Conservation (phyloP, 148 eudicot genomes). For the Oxyria digyna region DNA sequence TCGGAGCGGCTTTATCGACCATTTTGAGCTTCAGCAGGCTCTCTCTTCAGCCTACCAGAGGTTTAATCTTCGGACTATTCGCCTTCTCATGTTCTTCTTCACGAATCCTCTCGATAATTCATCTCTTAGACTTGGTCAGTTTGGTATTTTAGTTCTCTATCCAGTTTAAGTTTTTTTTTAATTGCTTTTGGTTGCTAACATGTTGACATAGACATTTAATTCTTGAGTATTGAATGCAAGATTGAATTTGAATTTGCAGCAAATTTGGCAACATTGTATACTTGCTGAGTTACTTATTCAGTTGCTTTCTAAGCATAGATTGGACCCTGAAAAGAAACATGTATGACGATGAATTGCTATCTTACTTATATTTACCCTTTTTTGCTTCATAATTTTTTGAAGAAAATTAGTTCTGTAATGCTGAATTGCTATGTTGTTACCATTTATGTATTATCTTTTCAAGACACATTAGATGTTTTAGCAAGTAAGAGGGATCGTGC, state of each 20-base stretch:
- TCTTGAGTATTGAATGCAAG: neutral
- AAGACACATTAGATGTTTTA: too few relatives aligned
- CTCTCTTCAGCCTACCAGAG: slow-evolving; percentile 37
- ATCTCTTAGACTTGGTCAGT: slow-evolving; percentile 32
- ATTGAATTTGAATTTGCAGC: neutral
- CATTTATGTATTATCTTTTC: too few relatives aligned
- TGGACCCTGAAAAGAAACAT: too few relatives aligned
- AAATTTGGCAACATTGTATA: neutral
- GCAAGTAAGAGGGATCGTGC: neutral
- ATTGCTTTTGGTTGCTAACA: neutral
- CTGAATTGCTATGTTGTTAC: neutral
- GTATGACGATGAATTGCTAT: neutral
- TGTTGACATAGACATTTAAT: neutral
- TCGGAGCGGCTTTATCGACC: slow-evolving; percentile 60
- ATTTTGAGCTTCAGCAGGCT: slow-evolving; percentile 45
- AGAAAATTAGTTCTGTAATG: neutral
- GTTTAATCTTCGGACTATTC: slow-evolving; percentile 48
- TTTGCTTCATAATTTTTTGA: neutral
- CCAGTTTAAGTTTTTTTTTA: neutral
- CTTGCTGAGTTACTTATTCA: neutral
- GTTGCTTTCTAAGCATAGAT: too few relatives aligned
- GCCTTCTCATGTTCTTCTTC: slow-evolving; percentile 54
- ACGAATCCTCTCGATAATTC: slow-evolving; percentile 23
- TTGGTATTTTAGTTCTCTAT: neutral
- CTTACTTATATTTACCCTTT: too few relatives aligned